Base-by-base conservation (phyloP, 208 protist species). In the Leishmania aethiopica region DNA sequence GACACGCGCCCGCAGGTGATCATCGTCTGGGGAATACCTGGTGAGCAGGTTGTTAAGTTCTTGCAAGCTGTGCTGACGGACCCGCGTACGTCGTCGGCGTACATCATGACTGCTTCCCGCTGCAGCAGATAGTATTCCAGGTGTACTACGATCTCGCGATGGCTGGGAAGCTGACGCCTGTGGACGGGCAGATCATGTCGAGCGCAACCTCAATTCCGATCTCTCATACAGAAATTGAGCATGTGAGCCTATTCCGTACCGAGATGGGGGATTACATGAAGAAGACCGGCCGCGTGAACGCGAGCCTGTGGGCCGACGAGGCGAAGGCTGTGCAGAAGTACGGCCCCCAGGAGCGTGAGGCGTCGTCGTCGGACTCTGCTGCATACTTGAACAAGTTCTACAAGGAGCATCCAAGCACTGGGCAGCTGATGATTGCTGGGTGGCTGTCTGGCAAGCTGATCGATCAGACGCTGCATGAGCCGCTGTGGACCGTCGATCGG, bases 221-320 rank as follows among this genome's bases (percentile, higher is more conserved):
- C 2, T 83, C 42, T 11, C 72, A 87, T 25, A 81, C 67, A 22
- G 47, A 37, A 22, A 78, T 77, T 45, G 76, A 73, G 59, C 83
- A 86, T 67, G 82, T 93, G 47, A 35, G 80, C 11, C 47, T 83
- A 1, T 95, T 91, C 79, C 80, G 84, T 28, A 49, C 1, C 1
- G 79, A 89, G 69, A 91, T 93, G 86, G 10, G 1, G 17, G 55
- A 87, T 25, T 93, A 92, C 81, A 77, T 92, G n/a, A 60, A 13
- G 42, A 83, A 75, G 57, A 57, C 62, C 32, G 53, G 71, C 47
- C 4, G 7, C 15, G 75, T 69, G n/a, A 10, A 79, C 51, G 59
- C 37, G 55, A 47, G 19, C 17, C 37, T 69, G 55, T 79, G 55
- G 49, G 49, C 53, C 6, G 59, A 49, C 25, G 75, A 79, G 49